Evolutionary conservation across 306 rosid species (phyloP).

Genomic region (Gastrolobium villosum): DNA sequence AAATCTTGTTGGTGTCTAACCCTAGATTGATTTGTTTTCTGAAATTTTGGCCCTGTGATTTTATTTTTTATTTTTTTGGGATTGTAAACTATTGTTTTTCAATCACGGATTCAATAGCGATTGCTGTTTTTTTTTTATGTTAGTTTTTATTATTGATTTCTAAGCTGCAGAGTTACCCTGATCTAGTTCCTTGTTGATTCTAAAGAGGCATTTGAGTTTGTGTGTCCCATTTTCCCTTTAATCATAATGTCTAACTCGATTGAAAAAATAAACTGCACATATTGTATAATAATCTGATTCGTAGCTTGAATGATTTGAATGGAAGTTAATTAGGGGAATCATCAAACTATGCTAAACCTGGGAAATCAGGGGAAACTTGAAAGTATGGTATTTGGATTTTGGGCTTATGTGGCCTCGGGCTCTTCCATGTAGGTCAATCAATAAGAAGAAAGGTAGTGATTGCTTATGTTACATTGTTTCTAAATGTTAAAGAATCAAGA

Average conservation of each 20-base stretch:
- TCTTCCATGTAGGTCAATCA: conserved; percentile 3
- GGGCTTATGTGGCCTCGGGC: background rate
- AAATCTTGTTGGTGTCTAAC: conserved; percentile 38
- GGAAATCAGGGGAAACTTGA: background rate
- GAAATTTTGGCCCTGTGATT: background rate
- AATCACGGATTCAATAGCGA: background rate
- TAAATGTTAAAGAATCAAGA: conserved; percentile 24
- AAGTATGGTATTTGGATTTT: conserved; percentile 32
- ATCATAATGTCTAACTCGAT: conserved; percentile 11
- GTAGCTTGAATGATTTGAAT: background rate
- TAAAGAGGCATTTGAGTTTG: background rate
- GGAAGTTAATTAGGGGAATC: background rate
- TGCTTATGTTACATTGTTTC: background rate
- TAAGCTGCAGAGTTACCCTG: conserved; percentile 4
- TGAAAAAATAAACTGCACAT: conserved; percentile 1
- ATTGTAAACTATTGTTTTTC: background rate
- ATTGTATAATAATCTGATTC: background rate
- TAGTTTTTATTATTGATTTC: conserved; percentile 22
- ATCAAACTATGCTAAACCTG: background rate
- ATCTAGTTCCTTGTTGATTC: conserved; percentile 10
- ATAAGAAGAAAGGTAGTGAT: conserved; percentile 1
- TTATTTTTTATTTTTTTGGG: background rate
- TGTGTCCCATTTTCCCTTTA: background rate
- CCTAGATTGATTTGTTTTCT: conserved; percentile 50
- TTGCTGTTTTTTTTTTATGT: background rate